phyloP scores from a whole-genome alignment of 441 rosid species.

The Aquilaria agallochum region DNA sequence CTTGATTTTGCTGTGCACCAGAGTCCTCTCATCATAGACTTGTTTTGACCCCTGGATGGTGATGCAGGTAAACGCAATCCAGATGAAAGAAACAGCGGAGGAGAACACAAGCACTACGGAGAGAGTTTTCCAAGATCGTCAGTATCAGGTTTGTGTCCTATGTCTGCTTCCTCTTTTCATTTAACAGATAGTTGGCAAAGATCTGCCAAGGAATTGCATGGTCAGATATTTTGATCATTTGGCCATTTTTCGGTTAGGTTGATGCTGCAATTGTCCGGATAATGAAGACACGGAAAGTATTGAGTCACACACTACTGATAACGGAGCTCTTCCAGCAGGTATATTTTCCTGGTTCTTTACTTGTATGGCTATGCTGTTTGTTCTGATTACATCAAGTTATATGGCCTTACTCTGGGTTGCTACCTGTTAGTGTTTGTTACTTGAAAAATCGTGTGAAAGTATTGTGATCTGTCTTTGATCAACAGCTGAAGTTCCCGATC shows the following conservation, averaged over 20 bases:
- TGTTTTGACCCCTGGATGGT: background rate
- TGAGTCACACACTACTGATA: constrained; percentile 96
- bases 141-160: constrained; percentile 71
- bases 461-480: constrained; percentile 1
- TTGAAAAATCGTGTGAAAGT: too few relatives aligned
- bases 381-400: too few relatives aligned
- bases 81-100: constrained; percentile 99
- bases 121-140: constrained; percentile 98
- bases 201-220: constrained; percentile 3
- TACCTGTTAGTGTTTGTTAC: too few relatives aligned
- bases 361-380: too few relatives aligned
- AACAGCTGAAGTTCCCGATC: constrained; percentile 95
- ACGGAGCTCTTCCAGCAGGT: constrained; percentile 99
- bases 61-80: constrained; percentile 94
- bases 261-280: constrained; percentile 99
- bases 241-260: constrained; percentile 39
- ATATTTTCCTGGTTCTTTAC: constrained; percentile 8
- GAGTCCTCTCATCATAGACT: background rate
- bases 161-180: background rate
- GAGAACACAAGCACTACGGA: constrained; percentile 98
- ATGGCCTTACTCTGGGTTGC: too few relatives aligned
- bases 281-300: constrained; percentile 97
- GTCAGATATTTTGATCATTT: constrained; percentile 7
- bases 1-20: background rate
- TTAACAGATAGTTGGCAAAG: background rate